A percentile compares a stretch with the other conserved stretches of the same genome.
Evolutionary conservation across 441 rosid species (phyloP).

Genomic region (Erodium trifolium): DNA sequence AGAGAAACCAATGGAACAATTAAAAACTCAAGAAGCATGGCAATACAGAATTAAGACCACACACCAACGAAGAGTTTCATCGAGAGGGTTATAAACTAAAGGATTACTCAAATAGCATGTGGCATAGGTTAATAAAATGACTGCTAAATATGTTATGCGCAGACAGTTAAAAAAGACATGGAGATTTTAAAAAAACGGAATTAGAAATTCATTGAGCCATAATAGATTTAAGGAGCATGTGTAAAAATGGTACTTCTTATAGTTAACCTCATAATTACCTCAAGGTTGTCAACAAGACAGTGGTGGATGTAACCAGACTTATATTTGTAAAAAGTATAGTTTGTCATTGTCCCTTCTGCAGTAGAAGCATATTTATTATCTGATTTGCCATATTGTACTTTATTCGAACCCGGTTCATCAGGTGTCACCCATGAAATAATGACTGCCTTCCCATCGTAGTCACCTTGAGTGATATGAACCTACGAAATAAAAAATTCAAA

Average conservation of each 20-base stretch:
- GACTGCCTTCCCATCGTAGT: conserved; percentile 80
- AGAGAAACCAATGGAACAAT: conserved; percentile 9
- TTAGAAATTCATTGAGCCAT: conserved; percentile 1
- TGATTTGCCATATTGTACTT: conserved; percentile 48
- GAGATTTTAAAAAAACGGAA: conserved; percentile 1
- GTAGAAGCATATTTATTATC: conserved; percentile 39
- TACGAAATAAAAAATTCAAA: conserved; percentile 18
- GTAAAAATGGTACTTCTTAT: neutral
- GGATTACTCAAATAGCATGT: neutral
- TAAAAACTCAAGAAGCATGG: conserved; percentile 8
- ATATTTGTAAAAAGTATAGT: conserved; percentile 71
- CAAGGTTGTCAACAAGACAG: conserved; percentile 63
- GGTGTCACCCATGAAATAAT: conserved; percentile 89
- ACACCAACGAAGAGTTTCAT: neutral
- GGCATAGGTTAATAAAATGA: neutral
- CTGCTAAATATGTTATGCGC: neutral
- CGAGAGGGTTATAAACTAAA: too few species aligned
- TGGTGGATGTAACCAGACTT: conserved; percentile 86
- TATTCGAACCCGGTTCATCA: conserved; percentile 58
- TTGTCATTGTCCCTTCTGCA: conserved; percentile 53
- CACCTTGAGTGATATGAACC: conserved; percentile 97
- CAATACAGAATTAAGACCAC: neutral
- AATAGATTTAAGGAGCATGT: conserved; percentile 12
- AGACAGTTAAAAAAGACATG: neutral
- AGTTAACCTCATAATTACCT: conserved; percentile 40